Percentiles rank a stretch among this genome's conserved stretches.
Evolutionary conservation across 2,329 filamentous ascomycete genomes (phyloP).

Genomic region (Aureobasidium namibiae): DNA sequence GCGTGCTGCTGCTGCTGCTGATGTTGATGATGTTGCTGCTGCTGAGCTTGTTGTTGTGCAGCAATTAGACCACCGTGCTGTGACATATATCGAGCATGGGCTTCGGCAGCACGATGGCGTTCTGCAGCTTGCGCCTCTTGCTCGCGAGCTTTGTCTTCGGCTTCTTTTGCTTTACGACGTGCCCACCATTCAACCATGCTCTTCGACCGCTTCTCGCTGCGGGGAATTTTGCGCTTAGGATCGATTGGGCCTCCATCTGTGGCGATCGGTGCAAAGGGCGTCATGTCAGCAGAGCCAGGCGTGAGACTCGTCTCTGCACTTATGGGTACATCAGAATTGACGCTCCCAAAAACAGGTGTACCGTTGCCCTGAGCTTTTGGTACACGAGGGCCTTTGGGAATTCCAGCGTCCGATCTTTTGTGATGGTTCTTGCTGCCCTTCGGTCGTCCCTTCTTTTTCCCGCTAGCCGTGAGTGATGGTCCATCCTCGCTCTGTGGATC

Average conservation of each 20-base stretch:
- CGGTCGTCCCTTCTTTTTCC: constrained; percentile 27
- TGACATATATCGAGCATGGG: constrained; percentile 2
- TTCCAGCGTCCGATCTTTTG: constrained; percentile 38
- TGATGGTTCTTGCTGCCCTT: constrained; percentile 41
- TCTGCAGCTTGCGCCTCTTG: constrained; percentile 1
- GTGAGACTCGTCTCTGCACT: neutral
- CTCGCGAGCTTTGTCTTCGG: constrained; percentile 14
- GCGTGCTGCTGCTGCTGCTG: neutral
- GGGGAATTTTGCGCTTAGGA: constrained; percentile 20
- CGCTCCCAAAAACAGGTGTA: neutral
- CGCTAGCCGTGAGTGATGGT: neutral
- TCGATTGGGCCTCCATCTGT: neutral
- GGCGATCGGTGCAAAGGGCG: neutral
- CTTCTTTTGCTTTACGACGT: constrained; percentile 30
- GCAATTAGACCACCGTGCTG: constrained; percentile 7
- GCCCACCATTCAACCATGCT: constrained; percentile 42
- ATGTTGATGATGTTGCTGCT: constrained; percentile 1
- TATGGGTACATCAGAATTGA: neutral
- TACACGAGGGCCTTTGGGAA: constrained; percentile 41
- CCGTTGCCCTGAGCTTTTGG: constrained; percentile 13
- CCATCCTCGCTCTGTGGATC: constrained; percentile 9
- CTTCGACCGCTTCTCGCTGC: constrained; percentile 36
- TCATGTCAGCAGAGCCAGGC: neutral
- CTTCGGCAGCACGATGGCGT: constrained; percentile 6
- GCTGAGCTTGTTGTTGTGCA: constrained; percentile 10